A percentile compares a stretch with the other conserved stretches of the same genome.
Evolutionary conservation across 371 early-diverging fungal genomes (phyloP).

Genomic region (Lichtheimia ornata): DNA sequence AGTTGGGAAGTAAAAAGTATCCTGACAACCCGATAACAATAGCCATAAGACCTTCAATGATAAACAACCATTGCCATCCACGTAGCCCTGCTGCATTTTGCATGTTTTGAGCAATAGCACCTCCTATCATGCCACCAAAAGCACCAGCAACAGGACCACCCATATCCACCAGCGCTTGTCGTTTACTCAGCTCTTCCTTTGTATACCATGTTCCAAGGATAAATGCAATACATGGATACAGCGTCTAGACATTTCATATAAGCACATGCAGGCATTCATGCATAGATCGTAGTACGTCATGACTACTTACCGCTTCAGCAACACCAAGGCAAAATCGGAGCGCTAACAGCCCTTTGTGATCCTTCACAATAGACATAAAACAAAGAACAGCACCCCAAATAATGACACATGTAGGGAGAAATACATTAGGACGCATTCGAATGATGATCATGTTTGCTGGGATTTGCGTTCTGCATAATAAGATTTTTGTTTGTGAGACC

Average conservation of each 20-base stretch:
- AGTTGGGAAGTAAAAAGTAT: conserved; percentile 59
- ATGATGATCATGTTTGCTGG: conserved; percentile 55
- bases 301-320: conserved; percentile 37
- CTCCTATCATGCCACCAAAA: conserved; percentile 32
- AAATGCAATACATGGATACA: conserved; percentile 75
- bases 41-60: conserved; percentile 58
- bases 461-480: conserved; percentile 26
- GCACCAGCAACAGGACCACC: conserved; percentile 18
- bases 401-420: conserved; percentile 60
- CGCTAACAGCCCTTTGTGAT: conserved; percentile 48
- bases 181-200: conserved; percentile 67
- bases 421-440: conserved; percentile 49
- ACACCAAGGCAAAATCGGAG: conserved; percentile 69
- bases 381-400: conserved; percentile 67
- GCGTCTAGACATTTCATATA: conserved; percentile 31
- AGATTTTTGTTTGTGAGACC: not conserved
- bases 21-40: conserved; percentile 40
- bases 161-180: conserved; percentile 47
- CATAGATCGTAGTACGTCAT: not conserved
- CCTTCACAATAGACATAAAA: conserved; percentile 53
- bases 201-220: conserved; percentile 80
- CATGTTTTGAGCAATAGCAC: conserved; percentile 36
- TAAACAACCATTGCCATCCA: conserved; percentile 66
- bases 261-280: not conserved
- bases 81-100: conserved; percentile 48